Evolutionary conservation across 768 basidiomycete genomes (phyloP).

Genomic region (Termitomyces heimii): DNA sequence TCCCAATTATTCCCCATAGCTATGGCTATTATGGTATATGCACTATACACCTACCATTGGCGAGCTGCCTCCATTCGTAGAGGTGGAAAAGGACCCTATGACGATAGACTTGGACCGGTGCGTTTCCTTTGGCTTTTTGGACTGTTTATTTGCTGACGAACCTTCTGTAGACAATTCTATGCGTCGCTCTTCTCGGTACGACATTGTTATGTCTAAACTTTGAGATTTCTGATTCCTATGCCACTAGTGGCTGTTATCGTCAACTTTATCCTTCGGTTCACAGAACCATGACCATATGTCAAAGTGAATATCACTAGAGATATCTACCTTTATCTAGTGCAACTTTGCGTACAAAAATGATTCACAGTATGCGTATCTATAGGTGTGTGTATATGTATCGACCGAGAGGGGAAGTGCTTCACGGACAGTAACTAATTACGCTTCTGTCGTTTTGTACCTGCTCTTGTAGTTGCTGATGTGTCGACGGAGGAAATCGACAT

Average conservation of each 20-base stretch:
- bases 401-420: neutral
- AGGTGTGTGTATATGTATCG: neutral
- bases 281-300: constrained; percentile 25
- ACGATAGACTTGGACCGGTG: constrained; percentile 93
- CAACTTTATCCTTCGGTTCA: constrained; percentile 83
- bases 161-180: constrained; percentile 66
- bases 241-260: constrained; percentile 77
- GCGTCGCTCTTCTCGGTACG: constrained; percentile 74
- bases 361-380: neutral
- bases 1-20: constrained; percentile 41
- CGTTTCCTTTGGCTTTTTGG: constrained; percentile 26
- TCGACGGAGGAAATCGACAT: constrained; percentile 75
- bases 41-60: constrained; percentile 94
- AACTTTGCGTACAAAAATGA: neutral
- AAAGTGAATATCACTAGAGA: neutral
- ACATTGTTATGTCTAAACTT: constrained; percentile 9
- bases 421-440: constrained; percentile 25
- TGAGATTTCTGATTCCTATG: constrained; percentile 1
- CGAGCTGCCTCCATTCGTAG: constrained; percentile 88
- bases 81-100: constrained; percentile 92
- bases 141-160: neutral
- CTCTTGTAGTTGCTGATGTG: constrained; percentile 43
- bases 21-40: constrained; percentile 96
- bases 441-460: constrained; percentile 54
- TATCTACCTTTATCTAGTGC: constrained; percentile 1